Evolutionary conservation across 1,284 basidiomycete species (phyloP).

Genomic region (Trichosporon sp.): DNA sequence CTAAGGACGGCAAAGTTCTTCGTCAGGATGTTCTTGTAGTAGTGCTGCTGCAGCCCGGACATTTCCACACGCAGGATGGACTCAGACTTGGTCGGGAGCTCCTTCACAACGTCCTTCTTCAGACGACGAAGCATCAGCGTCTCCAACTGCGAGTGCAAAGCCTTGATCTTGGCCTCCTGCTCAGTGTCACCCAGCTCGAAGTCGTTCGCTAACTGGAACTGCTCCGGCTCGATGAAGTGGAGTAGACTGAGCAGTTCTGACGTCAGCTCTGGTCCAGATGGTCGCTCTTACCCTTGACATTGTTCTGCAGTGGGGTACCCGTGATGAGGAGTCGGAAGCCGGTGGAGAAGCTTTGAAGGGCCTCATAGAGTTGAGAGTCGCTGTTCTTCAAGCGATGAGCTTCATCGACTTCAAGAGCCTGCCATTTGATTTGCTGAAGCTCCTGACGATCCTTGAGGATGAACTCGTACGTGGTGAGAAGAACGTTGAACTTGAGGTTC

Average conservation of each 20-base stretch:
- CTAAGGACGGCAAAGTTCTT: slow-evolving; percentile 93
- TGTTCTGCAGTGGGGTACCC: slow-evolving; percentile 97
- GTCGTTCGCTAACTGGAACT: slow-evolving; percentile 83
- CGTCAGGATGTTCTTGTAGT: slow-evolving; percentile 98
- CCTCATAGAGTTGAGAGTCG: slow-evolving; percentile 95
- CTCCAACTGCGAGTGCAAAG: slow-evolving; percentile 87
- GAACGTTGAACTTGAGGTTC: slow-evolving; percentile 88
- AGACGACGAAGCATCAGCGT: slow-evolving; percentile 91
- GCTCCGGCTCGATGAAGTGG: slow-evolving; percentile 98
- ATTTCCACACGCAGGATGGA: slow-evolving; percentile 97
- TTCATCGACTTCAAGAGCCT: slow-evolving; percentile 92
- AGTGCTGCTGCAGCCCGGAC: slow-evolving; percentile 93
- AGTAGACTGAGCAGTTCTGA: slow-evolving; percentile 90
- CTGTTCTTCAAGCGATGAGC: slow-evolving; percentile 98
- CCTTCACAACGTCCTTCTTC: slow-evolving; percentile 97
- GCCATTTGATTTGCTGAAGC: slow-evolving; percentile 93
- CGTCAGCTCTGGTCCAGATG: slow-evolving; percentile 9
- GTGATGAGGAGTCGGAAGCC: slow-evolving; percentile 94
- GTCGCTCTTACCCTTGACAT: slow-evolving; percentile 74
- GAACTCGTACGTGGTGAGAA: slow-evolving; percentile 96
- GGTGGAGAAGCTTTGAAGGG: slow-evolving; percentile 79
- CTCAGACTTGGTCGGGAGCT: slow-evolving; percentile 95
- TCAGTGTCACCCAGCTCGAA: slow-evolving; percentile 91
- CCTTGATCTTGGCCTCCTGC: slow-evolving; percentile 91
- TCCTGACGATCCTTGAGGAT: slow-evolving; percentile 87